Percentiles rank a stretch among this genome's conserved stretches.
Evolutionary conservation across 192 early-diverging fungal genomes (phyloP).

Genomic region (Pilobolus umbonatus): DNA sequence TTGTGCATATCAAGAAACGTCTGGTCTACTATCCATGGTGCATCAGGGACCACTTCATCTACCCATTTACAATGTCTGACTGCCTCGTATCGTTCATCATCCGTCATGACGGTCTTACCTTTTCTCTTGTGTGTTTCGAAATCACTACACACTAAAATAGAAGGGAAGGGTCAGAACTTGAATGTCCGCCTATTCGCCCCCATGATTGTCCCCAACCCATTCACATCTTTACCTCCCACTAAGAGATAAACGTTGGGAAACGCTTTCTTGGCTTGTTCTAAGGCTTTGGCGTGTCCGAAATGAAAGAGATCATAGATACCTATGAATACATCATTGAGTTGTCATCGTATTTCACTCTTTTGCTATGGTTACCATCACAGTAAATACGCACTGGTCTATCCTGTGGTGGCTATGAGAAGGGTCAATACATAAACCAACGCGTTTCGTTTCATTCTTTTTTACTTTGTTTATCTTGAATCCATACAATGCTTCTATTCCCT

Average conservation of each 20-base stretch:
- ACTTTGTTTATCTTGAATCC: conserved; percentile 18
- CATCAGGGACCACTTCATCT: conserved; percentile 71
- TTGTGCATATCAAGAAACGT: conserved; percentile 71
- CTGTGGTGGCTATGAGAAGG: conserved; percentile 36
- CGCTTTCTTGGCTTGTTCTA: conserved; percentile 80
- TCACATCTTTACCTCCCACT: conserved; percentile 47
- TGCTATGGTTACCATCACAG: conserved; percentile 72
- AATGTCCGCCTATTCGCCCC: background rate
- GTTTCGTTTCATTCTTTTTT: background rate
- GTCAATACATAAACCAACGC: background rate
- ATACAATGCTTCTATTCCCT: conserved; percentile 10
- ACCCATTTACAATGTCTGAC: conserved; percentile 84
- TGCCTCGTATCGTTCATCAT: conserved; percentile 73
- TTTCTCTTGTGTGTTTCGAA: conserved; percentile 70
- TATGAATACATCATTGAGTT: background rate
- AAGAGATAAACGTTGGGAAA: conserved; percentile 70
- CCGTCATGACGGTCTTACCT: conserved; percentile 80
- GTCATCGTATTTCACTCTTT: no score
- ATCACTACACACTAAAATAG: conserved; percentile 61
- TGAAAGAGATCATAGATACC: conserved; percentile 74
- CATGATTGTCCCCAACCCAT: no score
- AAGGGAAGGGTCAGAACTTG: background rate
- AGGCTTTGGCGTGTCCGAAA: conserved; percentile 69
- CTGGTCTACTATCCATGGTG: conserved; percentile 78
- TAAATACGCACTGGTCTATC: conserved; percentile 69